These are phyloP conservation scores for Petasospora fabianii DNA, from an alignment of 1,139 yeast genomes.

Conservation along the genomic window DNA sequence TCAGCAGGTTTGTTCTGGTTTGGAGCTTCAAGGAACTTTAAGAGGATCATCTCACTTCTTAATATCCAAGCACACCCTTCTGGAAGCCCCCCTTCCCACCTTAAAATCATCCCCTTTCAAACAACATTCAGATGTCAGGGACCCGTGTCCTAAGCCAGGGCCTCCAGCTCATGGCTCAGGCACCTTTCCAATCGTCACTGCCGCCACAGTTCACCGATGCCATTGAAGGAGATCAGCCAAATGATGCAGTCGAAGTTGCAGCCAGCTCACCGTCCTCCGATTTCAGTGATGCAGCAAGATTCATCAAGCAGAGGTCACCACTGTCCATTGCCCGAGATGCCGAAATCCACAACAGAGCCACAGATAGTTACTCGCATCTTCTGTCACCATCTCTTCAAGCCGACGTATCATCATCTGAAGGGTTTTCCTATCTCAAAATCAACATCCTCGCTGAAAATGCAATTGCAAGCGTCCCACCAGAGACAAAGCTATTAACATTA, in stretches of 20 bases:
- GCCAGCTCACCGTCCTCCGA: not conserved
- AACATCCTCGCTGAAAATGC: constrained; percentile 22
- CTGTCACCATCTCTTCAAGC: constrained; percentile 8
- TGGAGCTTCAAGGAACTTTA: no score
- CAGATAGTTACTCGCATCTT: constrained; percentile 5
- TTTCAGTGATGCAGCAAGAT: constrained; percentile 14
- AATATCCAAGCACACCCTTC: not conserved
- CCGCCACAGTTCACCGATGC: constrained; percentile 10
- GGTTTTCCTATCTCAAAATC: constrained; percentile 19
- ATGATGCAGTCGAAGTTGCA: constrained; percentile 12
- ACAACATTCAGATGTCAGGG: no score
- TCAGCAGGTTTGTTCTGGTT: no score
- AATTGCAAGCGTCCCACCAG: constrained; percentile 12
- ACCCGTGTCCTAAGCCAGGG: constrained; percentile 11
- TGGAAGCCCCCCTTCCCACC: no score
- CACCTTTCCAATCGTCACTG: constrained; percentile 23
- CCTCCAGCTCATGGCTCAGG: constrained; percentile 15
- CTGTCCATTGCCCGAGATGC: constrained; percentile 8
- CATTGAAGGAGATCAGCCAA: constrained; percentile 4
- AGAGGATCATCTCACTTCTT: no score
- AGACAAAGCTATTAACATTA: constrained; percentile 14
- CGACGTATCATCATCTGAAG: constrained; percentile 13
- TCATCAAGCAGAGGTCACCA: constrained; percentile 6
- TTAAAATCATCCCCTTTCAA: no score
- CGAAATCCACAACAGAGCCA: constrained; percentile 10